Percentiles rank a stretch among this genome's conserved stretches.
Evolutionary conservation across 768 basidiomycete species (phyloP).

Genomic region (Asterophora parasitica): DNA sequence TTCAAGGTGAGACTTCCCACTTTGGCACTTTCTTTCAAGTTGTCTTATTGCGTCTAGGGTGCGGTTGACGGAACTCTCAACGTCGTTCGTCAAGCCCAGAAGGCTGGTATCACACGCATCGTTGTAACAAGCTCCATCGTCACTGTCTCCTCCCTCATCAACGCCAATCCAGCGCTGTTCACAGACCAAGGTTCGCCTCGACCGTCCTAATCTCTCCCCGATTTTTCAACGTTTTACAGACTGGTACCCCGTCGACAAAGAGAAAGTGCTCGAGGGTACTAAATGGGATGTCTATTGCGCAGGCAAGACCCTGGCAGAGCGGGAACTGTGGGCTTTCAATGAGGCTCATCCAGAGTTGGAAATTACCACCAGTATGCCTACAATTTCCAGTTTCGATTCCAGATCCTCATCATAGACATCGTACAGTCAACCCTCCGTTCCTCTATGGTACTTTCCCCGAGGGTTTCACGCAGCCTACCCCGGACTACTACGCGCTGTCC

Average conservation of each 20-base stretch:
- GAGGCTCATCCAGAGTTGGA: conserved; percentile 18
- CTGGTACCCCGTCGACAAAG: conserved; percentile 14
- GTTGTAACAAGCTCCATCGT: conserved; percentile 30
- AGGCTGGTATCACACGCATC: conserved; percentile 31
- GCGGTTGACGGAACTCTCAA: conserved; percentile 37
- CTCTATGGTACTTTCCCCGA: conserved; percentile 23
- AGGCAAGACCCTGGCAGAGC: conserved; percentile 14
- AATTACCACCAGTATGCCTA: too few species aligned
- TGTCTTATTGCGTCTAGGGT: conserved; percentile 20
- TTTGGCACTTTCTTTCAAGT: too few species aligned
- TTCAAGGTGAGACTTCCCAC: too few species aligned
- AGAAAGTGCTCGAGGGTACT: conserved; percentile 9
- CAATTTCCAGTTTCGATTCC: too few species aligned
- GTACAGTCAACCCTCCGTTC: conserved; percentile 34
- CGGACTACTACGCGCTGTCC: conserved; percentile 21
- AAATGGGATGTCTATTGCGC: conserved; percentile 12
- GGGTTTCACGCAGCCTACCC: conserved; percentile 19
- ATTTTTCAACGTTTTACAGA: conserved; percentile 2
- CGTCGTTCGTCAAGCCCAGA: conserved; percentile 33
- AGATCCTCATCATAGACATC: too few species aligned
- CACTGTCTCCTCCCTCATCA: conserved; percentile 21
- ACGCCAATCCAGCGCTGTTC: conserved; percentile 6
- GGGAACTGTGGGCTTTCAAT: conserved; percentile 3
- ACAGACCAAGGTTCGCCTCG: conserved; percentile 24
- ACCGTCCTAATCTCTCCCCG: background rate